Evolutionary conservation across 2,329 filamentous ascomycete genomes (phyloP), one percentile per base, ranked within the genome.

Genomic region (Rosellinia necatrix): DNA sequence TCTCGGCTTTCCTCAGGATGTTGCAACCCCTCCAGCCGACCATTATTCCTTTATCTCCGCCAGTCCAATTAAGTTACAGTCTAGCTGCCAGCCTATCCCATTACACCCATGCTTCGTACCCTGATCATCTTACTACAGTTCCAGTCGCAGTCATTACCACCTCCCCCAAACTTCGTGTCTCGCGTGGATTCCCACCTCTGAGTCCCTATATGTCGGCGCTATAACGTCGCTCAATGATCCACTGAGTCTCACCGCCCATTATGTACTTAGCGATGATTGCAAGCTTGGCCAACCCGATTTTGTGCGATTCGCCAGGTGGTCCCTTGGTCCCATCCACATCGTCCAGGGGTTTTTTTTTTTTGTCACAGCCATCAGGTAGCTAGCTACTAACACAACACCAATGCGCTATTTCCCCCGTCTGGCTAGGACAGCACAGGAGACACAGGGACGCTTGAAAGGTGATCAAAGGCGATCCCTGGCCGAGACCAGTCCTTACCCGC

Each of bases 401-500:
- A 60, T 53, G 56, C 61, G 54, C 59, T 48, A 52, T 56, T 55
- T 60, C 48, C 49, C 48, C 58, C 27, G 58, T 56, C 56, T 19
- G 3, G 15, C 37, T 38, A 38, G 35, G 5, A n/a, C n/a, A 58
- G 54, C 56, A 34, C 53, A 22, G 13, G 32, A 49, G 40, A 57
- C 41, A 35, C n/a, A n/a, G n/a, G n/a, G n/a, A n/a, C 40, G 27
- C 27, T 35, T 22, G 22, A 25, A 49, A n/a, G n/a, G n/a, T n/a
- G n/a, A n/a, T n/a, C n/a, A n/a, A 25, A 21, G 52, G 37, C 53
- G 63, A 67, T 67, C 62, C 41, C 62, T 59, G 62, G 64, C 64
- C 64, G 65, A 64, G 61, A 61, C 66, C 61, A 62, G 63, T 60
- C 64, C 60, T 62, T 65, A 64, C 53, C 60, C 49, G 52, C 61